Evolutionary conservation across 192 early-diverging fungal species (phyloP).

Genomic region (Entomortierella parvispora): DNA sequence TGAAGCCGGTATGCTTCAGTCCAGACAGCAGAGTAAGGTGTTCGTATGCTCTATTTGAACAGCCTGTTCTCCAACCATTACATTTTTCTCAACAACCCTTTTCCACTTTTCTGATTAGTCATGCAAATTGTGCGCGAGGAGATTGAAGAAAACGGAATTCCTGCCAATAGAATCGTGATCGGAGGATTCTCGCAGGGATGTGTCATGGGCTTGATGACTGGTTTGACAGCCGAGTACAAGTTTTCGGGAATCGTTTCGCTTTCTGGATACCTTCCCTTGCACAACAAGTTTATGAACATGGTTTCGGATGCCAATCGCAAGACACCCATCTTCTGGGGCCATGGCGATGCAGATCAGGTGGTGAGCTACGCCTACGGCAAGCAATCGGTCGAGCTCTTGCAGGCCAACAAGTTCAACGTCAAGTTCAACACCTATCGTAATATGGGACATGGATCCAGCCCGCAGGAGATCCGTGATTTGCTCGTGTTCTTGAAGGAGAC

Average conservation of each 20-base stretch:
- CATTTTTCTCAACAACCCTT: neutral
- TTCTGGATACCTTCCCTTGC: constrained; percentile 83
- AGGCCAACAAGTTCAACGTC: constrained; percentile 68
- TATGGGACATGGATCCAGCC: constrained; percentile 79
- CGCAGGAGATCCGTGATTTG: constrained; percentile 81
- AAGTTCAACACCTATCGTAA: constrained; percentile 81
- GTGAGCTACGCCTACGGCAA: constrained; percentile 79
- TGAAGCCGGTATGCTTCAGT: constrained; percentile 72
- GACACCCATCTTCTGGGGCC: constrained; percentile 87
- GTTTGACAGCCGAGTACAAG: constrained; percentile 74
- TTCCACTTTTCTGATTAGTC: constrained; percentile 61
- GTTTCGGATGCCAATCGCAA: constrained; percentile 69
- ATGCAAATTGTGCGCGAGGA: constrained; percentile 71
- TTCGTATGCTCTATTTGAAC: neutral
- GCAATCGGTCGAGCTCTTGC: constrained; percentile 70
- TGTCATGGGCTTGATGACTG: constrained; percentile 79
- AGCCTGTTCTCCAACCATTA: neutral
- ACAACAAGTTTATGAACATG: constrained; percentile 62
- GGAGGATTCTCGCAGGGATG: constrained; percentile 96
- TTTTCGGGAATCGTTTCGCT: constrained; percentile 60
- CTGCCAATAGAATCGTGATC: constrained; percentile 87
- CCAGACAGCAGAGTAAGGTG: constrained; percentile 40
- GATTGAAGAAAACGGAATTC: constrained; percentile 77
- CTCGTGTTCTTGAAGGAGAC: constrained; percentile 68
- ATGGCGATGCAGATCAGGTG: constrained; percentile 81